phyloP scores from a whole-genome alignment of 2,329 filamentous ascomycete genomes.

The Didymella glomerata region DNA sequence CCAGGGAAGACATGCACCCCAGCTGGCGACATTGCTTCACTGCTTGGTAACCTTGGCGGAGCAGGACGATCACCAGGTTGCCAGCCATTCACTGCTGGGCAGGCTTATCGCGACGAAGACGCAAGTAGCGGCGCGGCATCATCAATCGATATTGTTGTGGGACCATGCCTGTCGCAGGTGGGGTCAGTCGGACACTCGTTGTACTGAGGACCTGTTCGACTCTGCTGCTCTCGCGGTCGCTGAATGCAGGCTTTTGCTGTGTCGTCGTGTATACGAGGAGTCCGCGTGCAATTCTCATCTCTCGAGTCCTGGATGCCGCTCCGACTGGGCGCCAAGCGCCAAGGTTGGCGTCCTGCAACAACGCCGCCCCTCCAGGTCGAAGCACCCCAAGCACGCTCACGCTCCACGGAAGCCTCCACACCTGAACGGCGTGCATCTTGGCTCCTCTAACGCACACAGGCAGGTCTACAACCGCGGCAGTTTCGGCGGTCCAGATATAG shows the following conservation, averaged over 20 bases:
- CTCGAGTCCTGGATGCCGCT: constrained; percentile 11
- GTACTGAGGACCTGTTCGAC: not conserved
- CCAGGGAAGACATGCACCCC: constrained; percentile 28
- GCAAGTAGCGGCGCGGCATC: constrained; percentile 17
- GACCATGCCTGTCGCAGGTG: not conserved
- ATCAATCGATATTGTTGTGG: not conserved
- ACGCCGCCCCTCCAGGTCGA: constrained; percentile 15
- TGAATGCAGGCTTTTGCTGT: not conserved
- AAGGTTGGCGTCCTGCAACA: constrained; percentile 7
- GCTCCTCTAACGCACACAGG: constrained; percentile 20
- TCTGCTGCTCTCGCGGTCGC: not conserved
- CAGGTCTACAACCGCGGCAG: constrained; percentile 25
- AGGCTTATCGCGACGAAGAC: constrained; percentile 21
- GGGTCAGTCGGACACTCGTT: not conserved
- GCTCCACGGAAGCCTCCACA: constrained; percentile 17
- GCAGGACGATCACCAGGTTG: constrained; percentile 28
- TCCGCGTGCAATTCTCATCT: constrained; percentile 10
- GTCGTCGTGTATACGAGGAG: not conserved
- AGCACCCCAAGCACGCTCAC: constrained; percentile 20
- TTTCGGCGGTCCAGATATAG: constrained; percentile 7
- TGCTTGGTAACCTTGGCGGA: constrained; percentile 44
- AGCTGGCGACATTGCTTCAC: constrained; percentile 37
- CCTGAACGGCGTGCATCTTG: constrained; percentile 12
- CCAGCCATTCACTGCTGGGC: constrained; percentile 22
- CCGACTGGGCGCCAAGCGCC: constrained; percentile 21